phyloP scores from a whole-genome alignment of 208 protist genomes.

The Leishmania lainsoni region DNA sequence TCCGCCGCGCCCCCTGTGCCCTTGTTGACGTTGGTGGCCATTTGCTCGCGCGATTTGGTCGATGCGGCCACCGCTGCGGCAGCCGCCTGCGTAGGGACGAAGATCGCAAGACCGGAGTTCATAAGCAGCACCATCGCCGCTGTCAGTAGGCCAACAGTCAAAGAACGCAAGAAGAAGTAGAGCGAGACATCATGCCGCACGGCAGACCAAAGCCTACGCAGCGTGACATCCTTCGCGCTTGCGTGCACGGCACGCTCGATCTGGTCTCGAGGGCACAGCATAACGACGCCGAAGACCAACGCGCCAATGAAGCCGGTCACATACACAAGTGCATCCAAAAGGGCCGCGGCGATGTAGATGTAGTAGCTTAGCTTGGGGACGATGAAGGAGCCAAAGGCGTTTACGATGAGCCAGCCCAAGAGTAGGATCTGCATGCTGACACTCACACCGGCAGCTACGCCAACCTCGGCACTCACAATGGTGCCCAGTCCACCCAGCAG shows the following conservation, averaged over 20 bases:
- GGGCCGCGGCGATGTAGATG: slow-evolving; percentile 25
- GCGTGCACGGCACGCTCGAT: slow-evolving; percentile 30
- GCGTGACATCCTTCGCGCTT: slow-evolving; percentile 18
- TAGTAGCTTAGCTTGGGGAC: slow-evolving; percentile 31
- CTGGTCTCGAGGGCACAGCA: slow-evolving; percentile 31
- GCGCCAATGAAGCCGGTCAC: slow-evolving; percentile 13
- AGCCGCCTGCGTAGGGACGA: slow-evolving; percentile 30
- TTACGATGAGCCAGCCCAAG: slow-evolving; percentile 33
- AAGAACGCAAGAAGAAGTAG: slow-evolving; percentile 29
- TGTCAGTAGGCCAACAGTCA: slow-evolving; percentile 33
- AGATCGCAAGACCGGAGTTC: slow-evolving; percentile 22
- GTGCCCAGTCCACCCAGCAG: slow-evolving; percentile 25
- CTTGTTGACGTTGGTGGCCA: slow-evolving; percentile 16
- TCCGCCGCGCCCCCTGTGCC: slow-evolving; percentile 2
- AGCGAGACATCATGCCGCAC: slow-evolving; percentile 33
- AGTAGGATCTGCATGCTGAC: slow-evolving; percentile 29
- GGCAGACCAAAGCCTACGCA: slow-evolving; percentile 20
- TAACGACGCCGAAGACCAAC: slow-evolving; percentile 31
- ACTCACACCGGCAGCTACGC: slow-evolving; percentile 33
- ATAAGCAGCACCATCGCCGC: slow-evolving; percentile 27
- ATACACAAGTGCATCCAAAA: slow-evolving; percentile 22
- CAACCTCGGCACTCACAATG: slow-evolving; percentile 33
- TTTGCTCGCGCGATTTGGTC: slow-evolving; percentile 13
- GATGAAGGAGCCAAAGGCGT: slow-evolving; percentile 23
- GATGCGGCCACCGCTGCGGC: slow-evolving; percentile 12